phyloP scores from a whole-genome alignment of 768 basidiomycete genomes.

The Suillus occidentalis region DNA sequence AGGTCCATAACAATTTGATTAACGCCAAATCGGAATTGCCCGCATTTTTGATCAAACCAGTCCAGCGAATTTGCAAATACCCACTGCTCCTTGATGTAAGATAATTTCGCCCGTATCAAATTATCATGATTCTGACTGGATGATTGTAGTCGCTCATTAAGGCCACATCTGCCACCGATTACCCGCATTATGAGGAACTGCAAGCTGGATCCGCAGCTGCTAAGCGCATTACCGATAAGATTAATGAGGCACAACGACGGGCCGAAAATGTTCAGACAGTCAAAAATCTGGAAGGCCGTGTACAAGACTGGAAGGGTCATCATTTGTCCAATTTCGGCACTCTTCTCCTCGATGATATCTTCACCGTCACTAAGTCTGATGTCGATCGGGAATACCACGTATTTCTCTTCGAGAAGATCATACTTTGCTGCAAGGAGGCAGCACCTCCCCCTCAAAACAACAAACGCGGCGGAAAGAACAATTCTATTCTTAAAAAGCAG shows the following conservation, averaged over 20 bases:
- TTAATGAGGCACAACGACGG: constrained; percentile 92
- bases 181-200: constrained; percentile 77
- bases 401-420: constrained; percentile 98
- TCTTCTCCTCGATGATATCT: constrained; percentile 91
- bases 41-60: constrained; percentile 97
- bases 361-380: constrained; percentile 93
- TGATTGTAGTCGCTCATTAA: constrained; percentile 68
- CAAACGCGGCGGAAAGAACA: constrained; percentile 78
- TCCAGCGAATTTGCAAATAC: constrained; percentile 98
- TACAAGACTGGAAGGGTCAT: constrained; percentile 99
- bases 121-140: constrained; percentile 11
- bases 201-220: constrained; percentile 82
- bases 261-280: constrained; percentile 92
- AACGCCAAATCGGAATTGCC: constrained; percentile 91
- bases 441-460: constrained; percentile 53
- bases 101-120: constrained; percentile 14
- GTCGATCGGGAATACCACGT: constrained; percentile 98
- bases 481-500: constrained; percentile 88
- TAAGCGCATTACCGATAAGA: constrained; percentile 90
- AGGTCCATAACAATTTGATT: constrained; percentile 83
- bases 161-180: constrained; percentile 59
- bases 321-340: constrained; percentile 93
- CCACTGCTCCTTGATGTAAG: constrained; percentile 87
- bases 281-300: constrained; percentile 77
- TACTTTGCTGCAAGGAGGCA: constrained; percentile 97